Percentiles rank a stretch among this genome's conserved stretches.
phyloP scores from a whole-genome alignment of 345 rosid genomes.

The Gossypium bickii region DNA sequence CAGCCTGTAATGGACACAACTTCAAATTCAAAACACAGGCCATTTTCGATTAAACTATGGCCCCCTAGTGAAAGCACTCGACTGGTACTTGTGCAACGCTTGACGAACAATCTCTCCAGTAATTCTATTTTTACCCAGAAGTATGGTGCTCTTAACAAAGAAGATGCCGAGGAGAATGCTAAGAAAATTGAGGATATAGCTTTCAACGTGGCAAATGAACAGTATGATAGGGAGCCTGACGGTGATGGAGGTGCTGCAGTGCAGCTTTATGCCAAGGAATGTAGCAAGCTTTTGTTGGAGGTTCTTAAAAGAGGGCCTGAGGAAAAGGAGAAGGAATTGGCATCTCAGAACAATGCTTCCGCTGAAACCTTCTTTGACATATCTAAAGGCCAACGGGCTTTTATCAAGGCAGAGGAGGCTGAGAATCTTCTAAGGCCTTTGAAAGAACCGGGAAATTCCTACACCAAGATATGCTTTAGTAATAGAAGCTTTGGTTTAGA shows the following conservation, averaged over 20 bases:
- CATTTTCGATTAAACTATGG: slow-evolving; percentile 78
- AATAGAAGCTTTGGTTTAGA: slow-evolving; percentile 79
- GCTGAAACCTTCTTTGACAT: slow-evolving; percentile 58
- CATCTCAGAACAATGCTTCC: slow-evolving; percentile 29
- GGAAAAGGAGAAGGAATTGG: slow-evolving; percentile 19
- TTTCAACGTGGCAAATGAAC: slow-evolving; percentile 53
- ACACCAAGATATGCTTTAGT: slow-evolving; percentile 82
- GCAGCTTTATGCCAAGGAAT: slow-evolving; percentile 90
- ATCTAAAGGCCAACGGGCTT: slow-evolving; percentile 63
- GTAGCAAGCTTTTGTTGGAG: slow-evolving; percentile 82
- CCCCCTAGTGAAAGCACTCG: slow-evolving; percentile 80
- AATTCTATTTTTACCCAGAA: slow-evolving; percentile 79
- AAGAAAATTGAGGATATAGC: slow-evolving; percentile 68
- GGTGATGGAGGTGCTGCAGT: slow-evolving; percentile 95
- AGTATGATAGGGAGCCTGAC: slow-evolving; percentile 85
- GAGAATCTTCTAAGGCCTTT: slow-evolving; percentile 69
- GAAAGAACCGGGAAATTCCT: slow-evolving; percentile 64
- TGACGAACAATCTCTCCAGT: slow-evolving; percentile 60
- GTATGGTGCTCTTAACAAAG: slow-evolving; percentile 64
- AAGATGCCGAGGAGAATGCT: slow-evolving; percentile 79
- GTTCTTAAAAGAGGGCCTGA: slow-evolving; percentile 66
- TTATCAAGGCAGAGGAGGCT: slow-evolving; percentile 77
- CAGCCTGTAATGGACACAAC: slow-evolving; percentile 43
- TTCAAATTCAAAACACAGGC: slow-evolving; percentile 48
- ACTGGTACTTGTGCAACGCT: slow-evolving; percentile 60